Evolutionary conservation across 768 basidiomycete species (phyloP).

Genomic region (Lyophyllum atratum): DNA sequence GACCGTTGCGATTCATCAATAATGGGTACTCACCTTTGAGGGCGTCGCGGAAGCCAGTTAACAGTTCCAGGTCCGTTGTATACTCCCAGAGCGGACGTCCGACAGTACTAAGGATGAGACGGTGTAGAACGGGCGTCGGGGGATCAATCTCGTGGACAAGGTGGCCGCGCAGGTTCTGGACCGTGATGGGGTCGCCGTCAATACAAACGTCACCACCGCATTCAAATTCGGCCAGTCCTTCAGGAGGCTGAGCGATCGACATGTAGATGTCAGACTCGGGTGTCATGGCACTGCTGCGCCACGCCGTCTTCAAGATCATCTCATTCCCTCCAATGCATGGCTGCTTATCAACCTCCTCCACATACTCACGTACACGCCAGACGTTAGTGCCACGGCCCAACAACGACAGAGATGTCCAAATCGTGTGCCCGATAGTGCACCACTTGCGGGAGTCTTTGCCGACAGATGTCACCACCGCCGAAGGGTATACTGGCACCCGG

Average conservation of each 20-base stretch:
- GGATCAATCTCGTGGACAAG: neutral
- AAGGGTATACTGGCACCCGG: neutral
- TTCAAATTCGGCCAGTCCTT: conserved; percentile 18
- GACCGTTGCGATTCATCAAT: neutral
- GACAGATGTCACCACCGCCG: conserved; percentile 8
- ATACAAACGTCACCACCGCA: conserved; percentile 14
- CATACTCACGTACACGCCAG: conserved; percentile 12
- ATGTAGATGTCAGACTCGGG: conserved; percentile 19
- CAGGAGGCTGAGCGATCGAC: conserved; percentile 10
- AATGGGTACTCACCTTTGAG: conserved; percentile 14
- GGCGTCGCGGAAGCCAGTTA: conserved; percentile 17
- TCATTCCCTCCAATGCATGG: neutral
- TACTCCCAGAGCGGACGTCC: conserved; percentile 23
- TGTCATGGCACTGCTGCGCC: conserved; percentile 13
- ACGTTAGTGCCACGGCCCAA: conserved; percentile 20
- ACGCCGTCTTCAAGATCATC: conserved; percentile 16
- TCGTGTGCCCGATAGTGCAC: conserved; percentile 19
- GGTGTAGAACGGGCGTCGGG: conserved; percentile 15
- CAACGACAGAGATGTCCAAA: conserved; percentile 18
- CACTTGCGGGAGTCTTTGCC: conserved; percentile 9
- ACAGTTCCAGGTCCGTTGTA: conserved; percentile 16
- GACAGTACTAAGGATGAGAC: conserved; percentile 15
- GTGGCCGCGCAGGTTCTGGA: conserved; percentile 9
- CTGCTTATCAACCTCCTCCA: neutral
- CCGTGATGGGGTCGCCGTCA: neutral